Evolutionary conservation across 768 basidiomycete species (phyloP).

Genomic region (Russula virescens): DNA sequence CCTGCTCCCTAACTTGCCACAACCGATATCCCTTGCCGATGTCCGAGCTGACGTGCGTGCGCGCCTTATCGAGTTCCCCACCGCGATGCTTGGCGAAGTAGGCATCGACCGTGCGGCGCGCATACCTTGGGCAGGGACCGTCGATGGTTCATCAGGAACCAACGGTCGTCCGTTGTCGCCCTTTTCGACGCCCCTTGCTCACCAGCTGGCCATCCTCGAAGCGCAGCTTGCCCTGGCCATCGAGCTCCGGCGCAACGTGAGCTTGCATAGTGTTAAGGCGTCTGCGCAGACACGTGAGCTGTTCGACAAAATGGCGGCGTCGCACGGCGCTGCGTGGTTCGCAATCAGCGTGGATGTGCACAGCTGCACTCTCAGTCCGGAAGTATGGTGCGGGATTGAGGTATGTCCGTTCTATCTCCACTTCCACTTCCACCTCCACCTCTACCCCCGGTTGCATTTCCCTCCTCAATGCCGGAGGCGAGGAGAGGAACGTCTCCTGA

Average conservation of each 20-base stretch:
- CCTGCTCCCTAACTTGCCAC: slow-evolving; percentile 63
- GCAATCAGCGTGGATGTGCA: slow-evolving; percentile 83
- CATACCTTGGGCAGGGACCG: slow-evolving; percentile 46
- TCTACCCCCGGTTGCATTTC: background rate
- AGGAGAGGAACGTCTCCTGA: slow-evolving; percentile 12
- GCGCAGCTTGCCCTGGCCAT: slow-evolving; percentile 83
- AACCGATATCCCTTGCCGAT: slow-evolving; percentile 57
- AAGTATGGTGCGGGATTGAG: slow-evolving; percentile 72
- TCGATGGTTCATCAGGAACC: slow-evolving; percentile 15
- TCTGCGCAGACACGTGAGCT: slow-evolving; percentile 64
- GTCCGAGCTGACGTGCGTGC: slow-evolving; percentile 53
- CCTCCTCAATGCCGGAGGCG: background rate
- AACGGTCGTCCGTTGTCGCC: slow-evolving; percentile 57
- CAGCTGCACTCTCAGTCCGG: slow-evolving; percentile 77
- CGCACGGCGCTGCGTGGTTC: slow-evolving; percentile 53
- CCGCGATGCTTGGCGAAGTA: slow-evolving; percentile 88
- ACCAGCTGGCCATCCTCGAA: slow-evolving; percentile 78
- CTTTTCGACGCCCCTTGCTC: slow-evolving; percentile 72
- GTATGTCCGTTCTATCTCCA: slow-evolving; percentile 36
- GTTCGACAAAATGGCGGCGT: slow-evolving; percentile 51
- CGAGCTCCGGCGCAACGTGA: slow-evolving; percentile 69
- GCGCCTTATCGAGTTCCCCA: slow-evolving; percentile 55
- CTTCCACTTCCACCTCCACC: background rate
- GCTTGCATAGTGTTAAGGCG: slow-evolving; percentile 82
- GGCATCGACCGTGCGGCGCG: slow-evolving; percentile 82